Base-by-base conservation (phyloP, 345 rosid species). In the Psidium guajava region DNA sequence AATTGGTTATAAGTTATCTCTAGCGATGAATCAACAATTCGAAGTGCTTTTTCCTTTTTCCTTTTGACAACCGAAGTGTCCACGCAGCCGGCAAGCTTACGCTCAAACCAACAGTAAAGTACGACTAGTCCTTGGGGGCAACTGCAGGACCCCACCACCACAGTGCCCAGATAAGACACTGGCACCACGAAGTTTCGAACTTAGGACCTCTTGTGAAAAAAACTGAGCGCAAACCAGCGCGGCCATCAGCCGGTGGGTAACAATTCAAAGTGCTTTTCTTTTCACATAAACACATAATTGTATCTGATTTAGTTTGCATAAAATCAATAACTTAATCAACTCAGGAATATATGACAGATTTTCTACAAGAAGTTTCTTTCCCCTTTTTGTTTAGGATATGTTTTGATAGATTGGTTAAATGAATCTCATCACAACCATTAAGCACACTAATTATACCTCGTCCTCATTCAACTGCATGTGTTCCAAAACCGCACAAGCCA, bases 401-500 rank as follows among this genome's bases (percentile, higher is more conserved):
- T 75, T 22, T 42, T 51, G 28, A 21, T 22, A 6, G 44, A 64
- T 64, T 64, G 36, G 44, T 20, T 2, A 40, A 32, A 15, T 20
- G 40, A 52, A 58, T 54, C 44, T 61, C 25, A 8, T 42, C 42
- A 28, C 52, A 15, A 83, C 69, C 54, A 77, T 44, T 25, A 6
- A 32, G 51, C 32, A 24, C 52, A 51, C 13, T 51, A 54, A 54
- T 44, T 49, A 8, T 86, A 95, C 99, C 94, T 91, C 89, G 56
- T 92, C 88, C 88, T 88, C 90, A 52, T 88, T 94, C 92, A 97
- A 88, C 86, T 90, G 92, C 99, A 97, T 93, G 82, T 92, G 91
- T 88, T 95, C 95, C 83, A 80, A 92, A 56, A 95, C 96, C 24
- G 94, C 95, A 88, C 51, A 73, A 27, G 98, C 98, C 93, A 97